Evolutionary conservation across 2,329 filamentous ascomycete genomes (phyloP).

Genomic region (Pseudogymnoascus sp.): DNA sequence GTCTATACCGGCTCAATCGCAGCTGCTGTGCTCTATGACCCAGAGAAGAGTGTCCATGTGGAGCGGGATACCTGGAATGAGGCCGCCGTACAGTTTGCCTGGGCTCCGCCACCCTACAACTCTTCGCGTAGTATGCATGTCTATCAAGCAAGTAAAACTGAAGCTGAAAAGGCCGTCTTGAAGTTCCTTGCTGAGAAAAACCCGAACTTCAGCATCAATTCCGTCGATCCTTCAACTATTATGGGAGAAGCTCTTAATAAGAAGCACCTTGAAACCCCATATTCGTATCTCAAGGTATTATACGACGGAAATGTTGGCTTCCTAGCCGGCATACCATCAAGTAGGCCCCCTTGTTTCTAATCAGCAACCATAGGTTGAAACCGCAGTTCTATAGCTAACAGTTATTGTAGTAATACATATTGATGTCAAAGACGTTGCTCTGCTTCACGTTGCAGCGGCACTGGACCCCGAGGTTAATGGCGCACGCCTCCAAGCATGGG

Average conservation of each 20-base stretch:
- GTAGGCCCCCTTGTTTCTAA: background rate
- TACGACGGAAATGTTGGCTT: background rate
- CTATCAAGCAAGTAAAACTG: constrained; percentile 30
- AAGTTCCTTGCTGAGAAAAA: constrained; percentile 25
- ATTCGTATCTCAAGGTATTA: background rate
- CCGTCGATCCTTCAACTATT: constrained; percentile 15
- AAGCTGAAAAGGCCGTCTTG: constrained; percentile 29
- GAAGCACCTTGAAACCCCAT: constrained; percentile 17
- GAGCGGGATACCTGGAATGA: constrained; percentile 30
- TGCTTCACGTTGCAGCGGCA: constrained; percentile 27
- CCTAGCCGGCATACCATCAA: background rate
- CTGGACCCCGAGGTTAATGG: constrained; percentile 24
- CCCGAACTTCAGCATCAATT: constrained; percentile 24
- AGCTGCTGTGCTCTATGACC: constrained; percentile 12
- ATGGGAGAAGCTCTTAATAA: constrained; percentile 19
- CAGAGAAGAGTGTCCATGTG: constrained; percentile 11
- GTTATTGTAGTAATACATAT: constrained; percentile 18
- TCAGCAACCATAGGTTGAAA: background rate
- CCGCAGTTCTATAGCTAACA: background rate
- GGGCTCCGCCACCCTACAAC: constrained; percentile 26
- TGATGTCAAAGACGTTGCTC: constrained; percentile 26
- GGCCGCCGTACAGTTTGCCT: constrained; percentile 25
- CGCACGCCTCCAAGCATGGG: constrained; percentile 26
- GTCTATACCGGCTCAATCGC: constrained; percentile 25
- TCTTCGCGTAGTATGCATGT: constrained; percentile 9